Percentiles rank a stretch among this genome's conserved stretches.
phyloP scores from a whole-genome alignment of 106 monocot species.

The Allium sativum region DNA sequence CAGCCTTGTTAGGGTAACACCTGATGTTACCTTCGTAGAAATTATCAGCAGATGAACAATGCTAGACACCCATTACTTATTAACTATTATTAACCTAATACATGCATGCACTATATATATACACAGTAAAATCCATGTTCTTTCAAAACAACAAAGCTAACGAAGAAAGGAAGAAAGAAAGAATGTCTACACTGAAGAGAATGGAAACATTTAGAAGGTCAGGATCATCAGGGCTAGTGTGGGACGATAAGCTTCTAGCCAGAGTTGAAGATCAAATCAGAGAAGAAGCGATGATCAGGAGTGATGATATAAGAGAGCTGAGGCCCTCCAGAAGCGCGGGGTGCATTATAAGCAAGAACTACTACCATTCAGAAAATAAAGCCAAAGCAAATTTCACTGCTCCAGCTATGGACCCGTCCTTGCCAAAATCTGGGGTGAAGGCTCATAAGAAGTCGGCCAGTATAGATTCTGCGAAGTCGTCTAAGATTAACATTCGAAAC shows the following conservation, averaged over 20 bases:
- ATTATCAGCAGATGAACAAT: neutral
- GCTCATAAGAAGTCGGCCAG: neutral
- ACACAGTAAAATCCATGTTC: neutral
- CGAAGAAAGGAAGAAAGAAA: no score
- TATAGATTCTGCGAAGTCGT: neutral
- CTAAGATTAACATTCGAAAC: neutral
- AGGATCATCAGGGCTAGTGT: constrained; percentile 7
- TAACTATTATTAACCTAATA: neutral
- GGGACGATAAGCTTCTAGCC: constrained; percentile 1
- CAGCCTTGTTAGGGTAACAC: neutral
- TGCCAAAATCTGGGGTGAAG: neutral
- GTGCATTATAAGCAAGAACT: neutral
- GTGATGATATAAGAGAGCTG: neutral
- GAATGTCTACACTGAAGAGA: constrained; percentile 1
- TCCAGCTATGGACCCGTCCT: no score
- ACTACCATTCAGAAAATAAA: neutral
- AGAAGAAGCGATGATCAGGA: neutral
- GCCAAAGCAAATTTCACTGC: neutral
- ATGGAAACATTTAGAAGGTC: neutral
- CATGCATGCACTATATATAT: neutral
- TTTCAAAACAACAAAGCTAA: neutral
- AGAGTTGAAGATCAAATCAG: neutral
- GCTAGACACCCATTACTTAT: neutral
- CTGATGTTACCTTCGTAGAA: neutral
- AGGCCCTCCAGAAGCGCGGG: neutral